Evolutionary conservation across 2,329 filamentous ascomycete genomes (phyloP).

Genomic region (Fusarium setosum): DNA sequence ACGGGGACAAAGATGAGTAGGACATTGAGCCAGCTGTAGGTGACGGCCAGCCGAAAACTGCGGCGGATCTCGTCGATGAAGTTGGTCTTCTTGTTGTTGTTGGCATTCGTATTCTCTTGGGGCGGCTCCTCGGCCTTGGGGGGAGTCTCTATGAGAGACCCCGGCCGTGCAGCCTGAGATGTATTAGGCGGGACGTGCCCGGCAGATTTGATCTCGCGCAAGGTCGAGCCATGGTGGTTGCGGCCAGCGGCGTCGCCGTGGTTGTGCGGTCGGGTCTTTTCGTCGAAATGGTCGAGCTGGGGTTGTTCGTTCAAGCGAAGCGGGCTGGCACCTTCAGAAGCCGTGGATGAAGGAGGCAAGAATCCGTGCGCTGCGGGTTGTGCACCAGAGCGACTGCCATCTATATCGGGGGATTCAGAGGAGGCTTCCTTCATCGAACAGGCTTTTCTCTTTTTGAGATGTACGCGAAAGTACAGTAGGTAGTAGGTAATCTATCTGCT

Average conservation of each 20-base stretch:
- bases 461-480: slow-evolving; percentile 8
- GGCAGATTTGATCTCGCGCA: slow-evolving; percentile 41
- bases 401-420: slow-evolving; percentile 64
- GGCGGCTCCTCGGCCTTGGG: slow-evolving; percentile 28
- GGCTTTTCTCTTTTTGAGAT: slow-evolving; percentile 34
- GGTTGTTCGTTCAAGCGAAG: slow-evolving; percentile 31
- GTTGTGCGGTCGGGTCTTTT: slow-evolving; percentile 20
- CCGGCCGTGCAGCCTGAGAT: slow-evolving; percentile 64
- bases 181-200: slow-evolving; percentile 49
- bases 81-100: slow-evolving; percentile 51
- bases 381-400: slow-evolving; percentile 68
- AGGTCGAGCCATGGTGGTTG: slow-evolving; percentile 32
- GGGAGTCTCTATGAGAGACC: slow-evolving; percentile 63
- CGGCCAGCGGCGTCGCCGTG: slow-evolving; percentile 17
- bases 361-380: slow-evolving; percentile 66
- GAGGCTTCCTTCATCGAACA: slow-evolving; percentile 73
- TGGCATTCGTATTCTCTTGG: slow-evolving; percentile 42
- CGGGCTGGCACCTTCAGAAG: slow-evolving; percentile 13
- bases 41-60: slow-evolving; percentile 66
- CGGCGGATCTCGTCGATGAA: slow-evolving; percentile 62
- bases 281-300: slow-evolving; percentile 11
- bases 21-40: slow-evolving; percentile 82
- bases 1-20: slow-evolving; percentile 82
- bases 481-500: too few relatives aligned
- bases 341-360: slow-evolving; percentile 22